Evolutionary conservation across 169 alveolate species (phyloP), one percentile per base, ranked within the genome.

Genomic region (Sarcocystis neurona): DNA sequence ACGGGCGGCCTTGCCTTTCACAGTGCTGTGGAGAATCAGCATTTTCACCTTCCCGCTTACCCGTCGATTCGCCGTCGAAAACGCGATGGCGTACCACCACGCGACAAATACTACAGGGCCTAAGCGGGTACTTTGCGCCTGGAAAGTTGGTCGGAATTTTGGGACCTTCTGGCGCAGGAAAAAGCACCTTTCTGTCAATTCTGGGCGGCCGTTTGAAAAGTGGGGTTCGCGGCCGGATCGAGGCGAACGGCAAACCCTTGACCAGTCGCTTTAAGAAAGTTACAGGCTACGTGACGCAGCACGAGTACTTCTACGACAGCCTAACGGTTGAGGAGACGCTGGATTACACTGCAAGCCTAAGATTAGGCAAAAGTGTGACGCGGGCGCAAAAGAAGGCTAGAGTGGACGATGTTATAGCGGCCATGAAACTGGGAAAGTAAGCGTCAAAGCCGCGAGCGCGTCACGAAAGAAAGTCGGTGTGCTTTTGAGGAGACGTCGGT

Each of bases 161-260:
- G 43, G 97, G 97, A 12, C 94, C 96, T 30, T 90, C 95, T 72
- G 98, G 99, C 10, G 95, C 97, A 27, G 99, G 99, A 20, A 97
- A 97, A 93, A 97, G 99, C 34, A 96, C 99, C 0, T 89, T 97
- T 41, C 90, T 97, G 91, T 96, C 96, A 85, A 88, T 94, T 34
- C 82, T 97, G 15, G 93, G 97, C 15, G 79, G 86, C 39, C 43
- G 92, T n/a, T 32, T 60, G 53, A n/a, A 27, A 30, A 50, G 15
- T 18, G 77, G 86, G 0, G 91, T 87, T 2, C 18, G 58, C 30
- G 91, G 91, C 23, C 34, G 12, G 34, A 32, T 87, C 30, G 47
- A 46, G 77, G 32, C 50, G 56, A 87, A 87, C 23, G 87, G 91
- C 1, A 34, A 70, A 56, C 75, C 68, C 6, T 3, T 4, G 60